phyloP scores from a whole-genome alignment of 495 filamentous ascomycete genomes.

The Lepraria neglecta region DNA sequence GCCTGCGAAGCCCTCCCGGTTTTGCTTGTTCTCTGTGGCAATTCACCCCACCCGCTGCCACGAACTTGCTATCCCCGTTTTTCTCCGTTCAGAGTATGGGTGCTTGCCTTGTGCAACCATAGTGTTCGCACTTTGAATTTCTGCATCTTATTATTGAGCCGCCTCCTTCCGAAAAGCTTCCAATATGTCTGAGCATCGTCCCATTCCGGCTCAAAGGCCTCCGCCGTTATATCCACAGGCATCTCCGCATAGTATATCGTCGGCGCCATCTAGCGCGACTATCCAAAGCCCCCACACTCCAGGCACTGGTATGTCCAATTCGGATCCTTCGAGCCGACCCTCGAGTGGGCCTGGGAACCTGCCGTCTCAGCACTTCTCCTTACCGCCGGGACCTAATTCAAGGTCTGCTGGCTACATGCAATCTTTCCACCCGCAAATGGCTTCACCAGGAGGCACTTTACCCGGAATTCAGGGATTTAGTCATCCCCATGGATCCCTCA shows the following conservation, averaged over 20 bases:
- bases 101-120: neutral
- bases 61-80: slow-evolving; percentile 1
- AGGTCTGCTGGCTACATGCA: slow-evolving; percentile 23
- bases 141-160: slow-evolving; percentile 4
- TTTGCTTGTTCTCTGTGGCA: neutral
- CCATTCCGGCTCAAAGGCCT: slow-evolving; percentile 14
- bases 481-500: slow-evolving; percentile 32
- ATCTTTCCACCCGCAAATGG: slow-evolving; percentile 17
- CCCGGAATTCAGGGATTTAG: slow-evolving; percentile 26
- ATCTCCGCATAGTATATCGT: slow-evolving; percentile 12
- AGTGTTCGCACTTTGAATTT: slow-evolving; percentile 1
- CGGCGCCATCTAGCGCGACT: slow-evolving; percentile 51
- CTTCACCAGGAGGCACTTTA: slow-evolving; percentile 12
- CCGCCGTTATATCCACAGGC: slow-evolving; percentile 19
- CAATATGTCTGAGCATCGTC: slow-evolving; percentile 19
- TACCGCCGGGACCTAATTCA: slow-evolving; percentile 18
- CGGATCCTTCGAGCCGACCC: slow-evolving; percentile 23
- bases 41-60: neutral
- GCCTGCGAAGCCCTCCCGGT: neutral
- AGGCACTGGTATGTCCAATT: slow-evolving; percentile 20
- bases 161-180: neutral
- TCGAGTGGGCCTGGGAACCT: slow-evolving; percentile 19
- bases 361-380: slow-evolving; percentile 21
- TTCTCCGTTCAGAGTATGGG: neutral
- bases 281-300: slow-evolving; percentile 31